Evolutionary conservation across 2,329 filamentous ascomycete genomes (phyloP).

Genomic region (Fusarium sambucinum): DNA sequence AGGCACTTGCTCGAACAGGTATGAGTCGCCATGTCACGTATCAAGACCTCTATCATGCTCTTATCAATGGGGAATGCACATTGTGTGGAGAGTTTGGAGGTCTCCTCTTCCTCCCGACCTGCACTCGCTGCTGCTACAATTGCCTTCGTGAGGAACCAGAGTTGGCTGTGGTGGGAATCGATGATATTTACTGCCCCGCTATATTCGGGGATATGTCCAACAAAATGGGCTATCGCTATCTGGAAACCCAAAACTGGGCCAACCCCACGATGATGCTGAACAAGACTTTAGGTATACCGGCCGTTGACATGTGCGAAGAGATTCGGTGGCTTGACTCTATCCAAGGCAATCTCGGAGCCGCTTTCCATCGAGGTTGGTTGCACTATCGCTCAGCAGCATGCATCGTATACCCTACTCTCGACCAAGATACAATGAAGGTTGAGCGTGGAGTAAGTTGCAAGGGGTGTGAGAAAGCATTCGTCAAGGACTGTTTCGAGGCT

Average conservation of each 20-base stretch:
- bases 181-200: neutral
- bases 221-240: neutral
- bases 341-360: no score
- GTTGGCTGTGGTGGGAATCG: neutral
- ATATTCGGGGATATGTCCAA: neutral
- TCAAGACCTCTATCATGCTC: neutral
- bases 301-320: neutral
- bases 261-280: neutral
- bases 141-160: neutral
- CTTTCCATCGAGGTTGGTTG: neutral
- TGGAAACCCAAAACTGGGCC: neutral
- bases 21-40: neutral
- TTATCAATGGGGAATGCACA: neutral
- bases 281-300: neutral
- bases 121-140: conserved; percentile 19
- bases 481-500: neutral
- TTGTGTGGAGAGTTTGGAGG: conserved; percentile 17
- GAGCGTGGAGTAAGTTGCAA: conserved; percentile 11
- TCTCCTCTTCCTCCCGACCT: conserved; percentile 8
- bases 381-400: neutral
- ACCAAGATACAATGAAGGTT: neutral
- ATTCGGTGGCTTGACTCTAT: neutral
- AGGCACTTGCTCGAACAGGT: neutral
- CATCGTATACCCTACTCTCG: neutral
- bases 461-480: neutral